Evolutionary conservation across 805 yeast genomes (phyloP).

Genomic region (Priceomyces carsonii): DNA sequence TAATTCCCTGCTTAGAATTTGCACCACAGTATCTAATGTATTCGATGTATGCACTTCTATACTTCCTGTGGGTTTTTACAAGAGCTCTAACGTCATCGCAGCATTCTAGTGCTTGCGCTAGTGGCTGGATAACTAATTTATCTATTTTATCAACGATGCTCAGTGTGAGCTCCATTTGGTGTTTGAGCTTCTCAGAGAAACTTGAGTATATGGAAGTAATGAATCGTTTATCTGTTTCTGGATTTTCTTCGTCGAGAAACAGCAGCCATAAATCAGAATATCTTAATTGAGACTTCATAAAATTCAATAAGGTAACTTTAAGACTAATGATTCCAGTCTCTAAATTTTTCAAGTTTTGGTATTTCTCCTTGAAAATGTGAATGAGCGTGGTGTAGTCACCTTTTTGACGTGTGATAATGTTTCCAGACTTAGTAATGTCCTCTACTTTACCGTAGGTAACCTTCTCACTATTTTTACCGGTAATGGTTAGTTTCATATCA

Average conservation of each 20-base stretch:
- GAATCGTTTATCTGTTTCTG: conserved; percentile 2
- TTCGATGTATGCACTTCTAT: conserved; percentile 5
- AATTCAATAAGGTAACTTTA: conserved; percentile 1
- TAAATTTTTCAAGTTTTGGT: conserved; percentile 4
- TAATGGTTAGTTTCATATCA: conserved; percentile 11
- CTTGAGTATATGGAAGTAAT: conserved; percentile 11
- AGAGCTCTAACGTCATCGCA: conserved; percentile 9
- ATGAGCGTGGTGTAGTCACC: conserved; percentile 1
- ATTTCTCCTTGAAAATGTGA: conserved; percentile 7
- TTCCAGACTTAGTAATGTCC: no score
- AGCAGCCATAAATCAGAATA: conserved; percentile 11
- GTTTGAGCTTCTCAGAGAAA: conserved; percentile 7
- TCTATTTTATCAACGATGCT: conserved; percentile 6
- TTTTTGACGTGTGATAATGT: no score
- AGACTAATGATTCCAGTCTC: conserved; percentile 3
- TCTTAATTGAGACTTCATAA: conserved; percentile 5
- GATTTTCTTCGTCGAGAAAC: conserved; percentile 6
- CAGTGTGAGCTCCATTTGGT: conserved; percentile 7
- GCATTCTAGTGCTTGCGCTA: conserved; percentile 7
- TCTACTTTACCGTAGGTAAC: no score
- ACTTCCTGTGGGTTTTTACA: conserved; percentile 7
- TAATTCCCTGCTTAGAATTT: conserved; percentile 3
- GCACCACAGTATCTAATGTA: conserved; percentile 6
- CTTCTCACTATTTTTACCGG: conserved; percentile 1
- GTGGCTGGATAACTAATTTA: conserved; percentile 4